Conservation (phyloP, 2,329 filamentous ascomycete genomes). For the Scortechinia acanthostroma region DNA sequence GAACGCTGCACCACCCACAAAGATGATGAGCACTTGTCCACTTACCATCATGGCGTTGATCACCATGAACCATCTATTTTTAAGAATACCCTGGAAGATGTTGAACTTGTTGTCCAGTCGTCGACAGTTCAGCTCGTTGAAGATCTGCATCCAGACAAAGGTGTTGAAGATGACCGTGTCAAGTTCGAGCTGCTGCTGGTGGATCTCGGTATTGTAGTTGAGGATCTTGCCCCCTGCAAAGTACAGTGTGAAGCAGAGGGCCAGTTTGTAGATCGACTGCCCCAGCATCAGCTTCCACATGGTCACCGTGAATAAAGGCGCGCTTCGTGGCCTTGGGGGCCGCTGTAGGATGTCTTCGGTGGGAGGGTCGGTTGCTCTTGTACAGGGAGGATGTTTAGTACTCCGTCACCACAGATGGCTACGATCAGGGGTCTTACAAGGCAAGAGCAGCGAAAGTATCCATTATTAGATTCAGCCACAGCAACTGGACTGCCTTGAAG, state of each 20-base stretch:
- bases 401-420: too few relatives aligned
- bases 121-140: constrained; percentile 62
- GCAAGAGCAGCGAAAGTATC: constrained; percentile 62
- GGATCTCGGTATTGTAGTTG: constrained; percentile 12
- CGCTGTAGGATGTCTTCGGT: constrained; percentile 7
- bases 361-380: constrained; percentile 3
- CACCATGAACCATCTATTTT: constrained; percentile 47
- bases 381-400: not conserved
- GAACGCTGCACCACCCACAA: constrained; percentile 46
- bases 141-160: constrained; percentile 69
- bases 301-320: constrained; percentile 64
- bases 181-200: constrained; percentile 31
- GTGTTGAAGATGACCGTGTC: constrained; percentile 63
- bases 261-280: constrained; percentile 51
- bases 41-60: constrained; percentile 50
- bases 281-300: constrained; percentile 65
- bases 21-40: constrained; percentile 47
- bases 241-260: constrained; percentile 49
- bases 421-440: too few relatives aligned
- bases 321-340: constrained; percentile 55
- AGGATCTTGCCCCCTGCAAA: constrained; percentile 52
- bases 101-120: constrained; percentile 57
- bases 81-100: constrained; percentile 46
- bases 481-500: constrained; percentile 57
- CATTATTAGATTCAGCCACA: constrained; percentile 69